Percentiles rank a stretch among this genome's conserved stretches.
These are phyloP conservation scores for Penicillium sp. DNA, from an alignment of 2,329 filamentous ascomycete species.

Conservation along the genomic window DNA sequence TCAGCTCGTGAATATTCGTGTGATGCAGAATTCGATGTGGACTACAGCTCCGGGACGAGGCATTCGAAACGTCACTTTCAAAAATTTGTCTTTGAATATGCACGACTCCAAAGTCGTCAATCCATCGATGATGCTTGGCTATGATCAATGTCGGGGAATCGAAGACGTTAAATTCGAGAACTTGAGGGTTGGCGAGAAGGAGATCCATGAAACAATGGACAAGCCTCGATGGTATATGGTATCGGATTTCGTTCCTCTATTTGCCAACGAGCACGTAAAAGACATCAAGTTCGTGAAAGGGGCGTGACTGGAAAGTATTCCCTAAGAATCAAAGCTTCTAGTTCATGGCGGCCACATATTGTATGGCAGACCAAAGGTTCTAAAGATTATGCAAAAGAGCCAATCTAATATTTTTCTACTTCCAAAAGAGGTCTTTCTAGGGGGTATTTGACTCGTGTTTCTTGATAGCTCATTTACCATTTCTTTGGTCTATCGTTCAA, in stretches of 20 bases:
- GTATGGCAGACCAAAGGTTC: no score
- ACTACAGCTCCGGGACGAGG: slow-evolving; percentile 43
- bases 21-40: slow-evolving; percentile 45
- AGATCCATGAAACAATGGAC: slow-evolving; percentile 25
- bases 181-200: not conserved
- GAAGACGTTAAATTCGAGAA: not conserved
- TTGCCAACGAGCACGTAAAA: slow-evolving; percentile 32
- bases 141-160: not conserved
- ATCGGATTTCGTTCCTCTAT: slow-evolving; percentile 36
- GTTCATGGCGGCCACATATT: no score
- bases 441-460: no score
- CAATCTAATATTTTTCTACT: no score
- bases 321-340: no score
- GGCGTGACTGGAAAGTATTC: not conserved
- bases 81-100: slow-evolving; percentile 27
- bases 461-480: no score
- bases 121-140: not conserved
- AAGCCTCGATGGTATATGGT: slow-evolving; percentile 38
- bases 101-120: slow-evolving; percentile 17
- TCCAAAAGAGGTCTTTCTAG: no score
- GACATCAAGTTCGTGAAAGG: not conserved
- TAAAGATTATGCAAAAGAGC: no score
- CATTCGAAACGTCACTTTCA: slow-evolving; percentile 40
- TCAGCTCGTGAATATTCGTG: slow-evolving; percentile 43
- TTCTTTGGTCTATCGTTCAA: no score